A percentile compares a stretch with the other conserved stretches of the same genome.
These are phyloP conservation scores for Backusella australiensis DNA, from an alignment of 192 early-diverging fungal genomes.

Conservation along the genomic window DNA sequence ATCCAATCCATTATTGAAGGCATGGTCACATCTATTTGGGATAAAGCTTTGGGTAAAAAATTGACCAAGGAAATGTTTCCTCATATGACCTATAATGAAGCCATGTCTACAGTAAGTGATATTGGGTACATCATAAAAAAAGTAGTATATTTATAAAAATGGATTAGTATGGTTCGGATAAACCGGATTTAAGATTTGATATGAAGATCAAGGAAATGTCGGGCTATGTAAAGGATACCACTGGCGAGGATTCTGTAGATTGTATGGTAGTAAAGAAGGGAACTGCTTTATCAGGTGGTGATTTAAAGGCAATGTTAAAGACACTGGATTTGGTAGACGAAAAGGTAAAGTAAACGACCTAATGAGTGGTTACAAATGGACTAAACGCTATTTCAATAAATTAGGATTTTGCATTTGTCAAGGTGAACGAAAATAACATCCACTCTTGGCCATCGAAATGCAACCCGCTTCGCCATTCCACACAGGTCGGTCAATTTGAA, in stretches of 20 bases:
- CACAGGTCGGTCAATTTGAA: conserved; percentile 7
- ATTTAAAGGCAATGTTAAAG: conserved; percentile 26
- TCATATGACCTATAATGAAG: conserved; percentile 77
- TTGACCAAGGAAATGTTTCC: conserved; percentile 57
- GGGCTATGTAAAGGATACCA: conserved; percentile 27
- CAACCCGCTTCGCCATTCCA: conserved; percentile 20
- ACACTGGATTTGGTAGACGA: conserved; percentile 1
- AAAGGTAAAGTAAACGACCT: not conserved
- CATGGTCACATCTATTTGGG: conserved; percentile 67
- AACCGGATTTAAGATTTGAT: conserved; percentile 84
- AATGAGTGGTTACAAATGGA: not conserved
- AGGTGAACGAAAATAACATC: conserved; percentile 48
- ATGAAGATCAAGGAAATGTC: conserved; percentile 54
- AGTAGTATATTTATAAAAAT: conserved; percentile 11
- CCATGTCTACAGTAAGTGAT: conserved; percentile 60
- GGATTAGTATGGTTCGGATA: conserved; percentile 77
- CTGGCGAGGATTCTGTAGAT: conserved; percentile 39
- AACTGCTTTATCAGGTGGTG: conserved; percentile 30
- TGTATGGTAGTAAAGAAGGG: conserved; percentile 51
- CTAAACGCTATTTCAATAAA: not conserved
- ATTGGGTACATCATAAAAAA: not conserved
- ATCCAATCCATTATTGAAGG: conserved; percentile 75
- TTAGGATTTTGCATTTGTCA: conserved; percentile 40
- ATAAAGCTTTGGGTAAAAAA: conserved; percentile 48
- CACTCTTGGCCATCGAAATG: conserved; percentile 39